Evolutionary conservation across 345 rosid species (phyloP).

Genomic region (Sonneratia alba): DNA sequence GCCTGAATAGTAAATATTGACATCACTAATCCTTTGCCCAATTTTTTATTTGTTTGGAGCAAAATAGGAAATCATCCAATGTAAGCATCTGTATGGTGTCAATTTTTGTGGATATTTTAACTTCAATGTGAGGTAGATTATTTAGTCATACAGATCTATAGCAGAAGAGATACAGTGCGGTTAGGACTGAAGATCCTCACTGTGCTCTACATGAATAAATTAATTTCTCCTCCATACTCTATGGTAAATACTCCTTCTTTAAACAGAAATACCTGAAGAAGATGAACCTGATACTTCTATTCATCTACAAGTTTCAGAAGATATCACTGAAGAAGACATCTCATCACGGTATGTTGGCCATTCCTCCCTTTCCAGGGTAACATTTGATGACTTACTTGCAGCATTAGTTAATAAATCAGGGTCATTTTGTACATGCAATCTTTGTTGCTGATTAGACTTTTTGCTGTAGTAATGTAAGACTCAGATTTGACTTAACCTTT

Average conservation of each 20-base stretch:
- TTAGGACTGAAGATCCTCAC: not conserved
- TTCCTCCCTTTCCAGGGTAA: not conserved
- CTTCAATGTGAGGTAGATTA: not conserved
- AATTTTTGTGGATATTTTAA: not conserved
- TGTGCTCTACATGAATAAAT: not conserved
- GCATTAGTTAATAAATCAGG: not conserved
- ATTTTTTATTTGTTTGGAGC: too few species aligned
- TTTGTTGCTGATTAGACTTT: not conserved
- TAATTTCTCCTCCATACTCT: not conserved
- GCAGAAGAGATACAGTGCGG: not conserved
- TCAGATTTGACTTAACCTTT: not conserved
- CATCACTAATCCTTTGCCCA: not conserved
- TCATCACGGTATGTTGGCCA: slow-evolving; percentile 57
- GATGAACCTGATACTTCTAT: slow-evolving; percentile 49
- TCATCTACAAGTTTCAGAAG: slow-evolving; percentile 55
- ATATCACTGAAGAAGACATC: slow-evolving; percentile 63
- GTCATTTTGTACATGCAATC: not conserved
- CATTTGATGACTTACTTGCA: not conserved
- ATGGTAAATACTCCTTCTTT: not conserved
- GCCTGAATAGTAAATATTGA: not conserved
- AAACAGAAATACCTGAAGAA: slow-evolving; percentile 25
- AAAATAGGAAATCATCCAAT: too few species aligned
- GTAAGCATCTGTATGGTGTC: not conserved
- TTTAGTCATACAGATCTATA: not conserved
- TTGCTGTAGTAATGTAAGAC: too few species aligned